Evolutionary conservation across 2,329 filamentous ascomycete genomes (phyloP), one percentile per base, ranked within the genome.

Genomic region (Penicillium nordicum): DNA sequence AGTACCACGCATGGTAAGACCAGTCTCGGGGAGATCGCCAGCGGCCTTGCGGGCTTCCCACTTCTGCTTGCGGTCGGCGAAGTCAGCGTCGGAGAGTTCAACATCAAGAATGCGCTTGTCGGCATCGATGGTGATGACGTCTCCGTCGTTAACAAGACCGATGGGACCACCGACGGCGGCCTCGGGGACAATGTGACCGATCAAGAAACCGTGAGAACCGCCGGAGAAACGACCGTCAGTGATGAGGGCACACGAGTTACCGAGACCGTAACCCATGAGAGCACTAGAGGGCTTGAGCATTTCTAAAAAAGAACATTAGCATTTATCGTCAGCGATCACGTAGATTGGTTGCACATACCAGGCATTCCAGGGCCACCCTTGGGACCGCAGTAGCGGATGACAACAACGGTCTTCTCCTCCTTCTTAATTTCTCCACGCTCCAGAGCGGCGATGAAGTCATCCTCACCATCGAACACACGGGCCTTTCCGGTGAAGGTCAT

Each of bases 181-280:
- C 75, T 97, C 92, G 2, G 92, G 92, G 4, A 89, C 88, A 14
- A 97, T 90, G 69, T 96, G 92, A 2, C 93, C 92, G 12, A 97
- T 90, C 67, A 96, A 93, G 74, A 96, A 96, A 0, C 91, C 91
- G 73, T 96, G 92, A 49, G 84, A 88, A 1, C 91, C 92, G 32
- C 92, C 92, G 50, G 84, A 88, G 74, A 96, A 97, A 46, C 92
- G 79, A 0, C 92, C 93, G 70, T 97, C 88, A 1, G 88, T 90
- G 72, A 90, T 86, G 37, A 90, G 78, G 4, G 88, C 88, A 23
- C 87, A 84, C 60, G 89, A 86, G 56, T 87, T 78, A 44, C 87
- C 87, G 11, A 89, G 80, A 16, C 87, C 87, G 21, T 85, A 85
- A 18, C 87, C 87, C 87, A 90, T 90, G 70, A 90, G 87, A 30